Evolutionary conservation across 2,329 filamentous ascomycete genomes (phyloP), one percentile per base, ranked within the genome.

Genomic region (Fusarium sp.): DNA sequence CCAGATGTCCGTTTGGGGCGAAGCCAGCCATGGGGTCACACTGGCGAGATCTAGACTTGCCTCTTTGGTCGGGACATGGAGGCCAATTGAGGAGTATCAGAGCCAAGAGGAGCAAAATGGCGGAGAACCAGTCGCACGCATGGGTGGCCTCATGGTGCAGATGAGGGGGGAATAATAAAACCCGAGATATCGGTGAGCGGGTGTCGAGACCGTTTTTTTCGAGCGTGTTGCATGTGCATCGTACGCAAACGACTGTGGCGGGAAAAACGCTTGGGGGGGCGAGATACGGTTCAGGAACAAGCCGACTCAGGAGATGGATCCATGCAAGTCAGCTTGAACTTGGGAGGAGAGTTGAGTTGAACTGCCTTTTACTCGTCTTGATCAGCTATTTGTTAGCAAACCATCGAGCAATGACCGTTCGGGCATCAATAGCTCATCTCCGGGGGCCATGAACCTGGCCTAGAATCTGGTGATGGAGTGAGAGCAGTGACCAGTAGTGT

Each of bases 1-100:
- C 61, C 70, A 66, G 31, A 67, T 72, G 64, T 61, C 62, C 62
- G 71, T 29, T 62, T 70, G 56, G 60, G 68, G 71, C 73, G 69
- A 69, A 74, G 70, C 35, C 73, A 62, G 64, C 42, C 20, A 29
- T 31, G 66, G 63, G 47, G 64, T 66, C 37, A 64, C 47, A 72
- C 56, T 38, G 64, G 40, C 35, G 42, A 61, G 64, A 54, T 69
- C 47, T 50, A 61, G 71, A 50, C 64, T 72, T 69, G 50, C 31
- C 60, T 67, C 18, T 42, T 66, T 57, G 57, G 58, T 34, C 59
- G 37, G 18, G 62, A 42, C 57, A 40, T 14, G 29, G 24, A 40
- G 56, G 35, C 14, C 67, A 57, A 64, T 31, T 54, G 47, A 64
- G 24, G 27, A 40, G 66, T 24, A 45, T 56, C 60, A 29, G 37